A percentile compares a stretch with the other conserved stretches of the same genome.
These are phyloP conservation scores for Neurospora sp. DNA, from an alignment of 495 filamentous ascomycete genomes.

Conservation along the genomic window DNA sequence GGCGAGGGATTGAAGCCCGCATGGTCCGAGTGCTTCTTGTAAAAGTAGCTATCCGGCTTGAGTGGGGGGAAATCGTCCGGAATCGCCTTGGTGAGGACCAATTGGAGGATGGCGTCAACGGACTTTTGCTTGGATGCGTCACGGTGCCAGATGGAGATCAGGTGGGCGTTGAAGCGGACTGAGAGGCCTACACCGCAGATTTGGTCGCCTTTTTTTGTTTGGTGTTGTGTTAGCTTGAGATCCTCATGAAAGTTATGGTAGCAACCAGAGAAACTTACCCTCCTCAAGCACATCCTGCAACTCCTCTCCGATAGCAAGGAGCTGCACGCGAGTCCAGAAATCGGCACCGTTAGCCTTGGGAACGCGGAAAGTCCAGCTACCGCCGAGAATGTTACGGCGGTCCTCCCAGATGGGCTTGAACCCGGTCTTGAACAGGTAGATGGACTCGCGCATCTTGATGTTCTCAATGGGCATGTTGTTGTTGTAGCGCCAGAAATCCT, in stretches of 20 bases:
- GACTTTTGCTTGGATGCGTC: conserved; percentile 63
- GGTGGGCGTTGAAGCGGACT: conserved; percentile 64
- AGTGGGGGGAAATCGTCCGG: conserved; percentile 48
- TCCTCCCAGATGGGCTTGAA: conserved; percentile 89
- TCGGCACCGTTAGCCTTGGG: conserved; percentile 60
- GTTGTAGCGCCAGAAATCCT: conserved; percentile 80
- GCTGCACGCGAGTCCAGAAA: conserved; percentile 70
- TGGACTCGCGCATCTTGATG: conserved; percentile 68
- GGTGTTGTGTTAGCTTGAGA: neutral
- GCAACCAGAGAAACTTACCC: conserved; percentile 34
- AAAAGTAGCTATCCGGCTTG: conserved; percentile 60
- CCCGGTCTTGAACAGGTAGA: conserved; percentile 82
- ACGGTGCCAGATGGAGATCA: conserved; percentile 84
- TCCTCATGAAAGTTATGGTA: neutral
- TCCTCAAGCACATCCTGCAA: conserved; percentile 65
- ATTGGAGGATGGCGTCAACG: conserved; percentile 56
- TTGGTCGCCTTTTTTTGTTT: conserved; percentile 52
- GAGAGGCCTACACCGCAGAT: conserved; percentile 66
- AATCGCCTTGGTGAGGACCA: conserved; percentile 58
- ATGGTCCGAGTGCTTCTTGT: conserved; percentile 50
- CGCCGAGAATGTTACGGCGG: conserved; percentile 67
- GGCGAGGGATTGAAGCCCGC: conserved; percentile 46
- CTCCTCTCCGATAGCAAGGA: conserved; percentile 78
- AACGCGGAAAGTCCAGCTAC: conserved; percentile 81
- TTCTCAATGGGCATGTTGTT: conserved; percentile 76